Conservation (phyloP, 1,284 basidiomycete genomes). For the Retiboletus flavoniger region DNA sequence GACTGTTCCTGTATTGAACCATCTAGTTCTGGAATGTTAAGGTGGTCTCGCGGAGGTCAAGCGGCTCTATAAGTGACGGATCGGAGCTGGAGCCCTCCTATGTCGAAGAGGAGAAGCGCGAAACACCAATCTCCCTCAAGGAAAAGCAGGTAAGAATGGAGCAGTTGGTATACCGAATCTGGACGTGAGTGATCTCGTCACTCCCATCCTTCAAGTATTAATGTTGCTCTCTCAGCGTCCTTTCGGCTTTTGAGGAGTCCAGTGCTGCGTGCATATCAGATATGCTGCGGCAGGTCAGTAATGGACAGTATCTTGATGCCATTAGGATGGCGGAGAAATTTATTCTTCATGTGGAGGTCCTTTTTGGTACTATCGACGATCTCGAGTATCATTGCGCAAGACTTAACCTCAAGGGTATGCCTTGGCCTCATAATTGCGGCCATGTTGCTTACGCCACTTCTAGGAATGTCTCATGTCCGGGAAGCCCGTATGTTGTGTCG, state of each 20-base stretch:
- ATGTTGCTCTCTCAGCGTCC: conserved; percentile 53
- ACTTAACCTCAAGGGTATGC: conserved; percentile 79
- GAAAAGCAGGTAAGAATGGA: conserved; percentile 95
- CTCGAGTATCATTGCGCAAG: conserved; percentile 88
- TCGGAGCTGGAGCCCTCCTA: conserved; percentile 54
- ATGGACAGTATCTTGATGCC: conserved; percentile 92
- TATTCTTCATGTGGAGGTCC: conserved; percentile 96
- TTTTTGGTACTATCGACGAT: conserved; percentile 97
- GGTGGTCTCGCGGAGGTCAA: conserved; percentile 76
- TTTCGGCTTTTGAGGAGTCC: conserved; percentile 98
- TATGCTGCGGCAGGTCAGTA: conserved; percentile 97
- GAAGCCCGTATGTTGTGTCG: conserved; percentile 99
- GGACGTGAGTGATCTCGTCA: conserved; percentile 66
- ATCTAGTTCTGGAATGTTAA: conserved; percentile 98
- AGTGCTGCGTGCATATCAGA: conserved; percentile 99
- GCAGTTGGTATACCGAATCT: conserved; percentile 96
- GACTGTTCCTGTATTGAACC: conserved; percentile 18
- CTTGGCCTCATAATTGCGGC: conserved; percentile 5
- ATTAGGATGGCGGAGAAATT: conserved; percentile 99
- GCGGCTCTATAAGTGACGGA: conserved; percentile 56
- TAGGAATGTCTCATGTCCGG: conserved; percentile 96
- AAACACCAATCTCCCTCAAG: conserved; percentile 83
- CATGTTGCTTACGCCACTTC: conserved; percentile 18
- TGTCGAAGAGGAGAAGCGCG: conserved; percentile 73
- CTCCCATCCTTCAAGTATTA: conserved; percentile 6